A percentile compares a stretch with the other conserved stretches of the same genome.
Conservation (phyloP, 106 monocot species). For the Cymbidium sinense region DNA sequence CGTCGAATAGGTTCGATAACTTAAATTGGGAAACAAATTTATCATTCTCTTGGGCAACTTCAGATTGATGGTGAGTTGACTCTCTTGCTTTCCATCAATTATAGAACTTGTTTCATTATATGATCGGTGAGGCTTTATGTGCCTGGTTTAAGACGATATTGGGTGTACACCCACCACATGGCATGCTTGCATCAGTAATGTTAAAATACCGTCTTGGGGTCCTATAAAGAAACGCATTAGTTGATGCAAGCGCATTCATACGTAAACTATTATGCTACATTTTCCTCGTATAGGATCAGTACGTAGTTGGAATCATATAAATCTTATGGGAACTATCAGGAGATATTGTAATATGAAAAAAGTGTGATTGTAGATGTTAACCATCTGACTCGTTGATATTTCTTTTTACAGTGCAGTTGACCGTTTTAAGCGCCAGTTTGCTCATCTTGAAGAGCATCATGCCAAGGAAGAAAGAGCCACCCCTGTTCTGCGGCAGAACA, state of each 20-base stretch:
- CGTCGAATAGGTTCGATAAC: too few species aligned
- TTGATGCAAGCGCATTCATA: background rate
- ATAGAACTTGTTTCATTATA: too few species aligned
- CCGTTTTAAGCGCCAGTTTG: constrained; percentile 90
- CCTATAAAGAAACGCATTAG: background rate
- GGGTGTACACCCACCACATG: background rate
- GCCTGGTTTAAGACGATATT: too few species aligned
- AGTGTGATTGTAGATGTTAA: background rate
- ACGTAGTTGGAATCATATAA: background rate
- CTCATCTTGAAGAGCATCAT: constrained; percentile 82
- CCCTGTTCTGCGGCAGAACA: constrained; percentile 58
- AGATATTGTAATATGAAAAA: background rate
- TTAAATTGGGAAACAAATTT: too few species aligned
- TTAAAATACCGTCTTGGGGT: too few species aligned
- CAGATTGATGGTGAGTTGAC: too few species aligned
- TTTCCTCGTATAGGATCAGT: background rate
- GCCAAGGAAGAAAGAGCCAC: constrained; percentile 65
- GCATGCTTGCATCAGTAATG: background rate
- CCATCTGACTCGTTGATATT: background rate
- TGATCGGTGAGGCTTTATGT: too few species aligned
- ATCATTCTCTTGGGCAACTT: too few species aligned
- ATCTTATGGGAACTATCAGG: background rate
- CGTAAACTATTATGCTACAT: background rate
- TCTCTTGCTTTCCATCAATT: too few species aligned
- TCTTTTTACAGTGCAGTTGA: constrained; percentile 69